Evolutionary conservation across 1,139 yeast genomes (phyloP).

Genomic region (Pichia sp.): DNA sequence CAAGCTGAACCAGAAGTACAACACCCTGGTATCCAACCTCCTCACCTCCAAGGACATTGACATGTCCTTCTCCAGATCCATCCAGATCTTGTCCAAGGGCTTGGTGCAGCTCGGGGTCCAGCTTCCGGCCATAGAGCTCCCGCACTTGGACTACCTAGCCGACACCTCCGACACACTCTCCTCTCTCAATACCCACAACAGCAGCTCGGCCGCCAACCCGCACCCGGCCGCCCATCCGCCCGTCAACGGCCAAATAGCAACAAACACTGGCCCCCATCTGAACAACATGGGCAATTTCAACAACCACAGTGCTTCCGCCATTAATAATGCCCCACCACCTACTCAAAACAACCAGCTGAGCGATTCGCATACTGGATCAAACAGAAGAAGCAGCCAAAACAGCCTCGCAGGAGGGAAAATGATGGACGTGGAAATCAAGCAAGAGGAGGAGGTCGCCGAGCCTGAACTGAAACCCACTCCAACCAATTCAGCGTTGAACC

Average conservation of each 20-base stretch:
- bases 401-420: neutral
- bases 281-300: conserved; percentile 3
- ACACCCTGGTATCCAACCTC: conserved; percentile 58
- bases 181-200: neutral
- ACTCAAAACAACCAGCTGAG: neutral
- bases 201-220: neutral
- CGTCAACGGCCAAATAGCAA: neutral
- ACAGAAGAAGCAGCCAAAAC: neutral
- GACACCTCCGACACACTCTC: neutral
- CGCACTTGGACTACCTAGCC: conserved; percentile 26
- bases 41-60: conserved; percentile 52
- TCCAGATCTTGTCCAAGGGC: conserved; percentile 46
- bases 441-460: neutral
- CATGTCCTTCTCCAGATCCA: conserved; percentile 52
- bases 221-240: neutral
- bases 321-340: neutral
- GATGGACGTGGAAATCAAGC: conserved; percentile 1
- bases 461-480: conserved; percentile 1
- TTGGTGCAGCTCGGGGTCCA: conserved; percentile 59
- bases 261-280: conserved; percentile 1
- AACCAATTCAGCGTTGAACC: conserved; percentile 4
- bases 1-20: conserved; percentile 42
- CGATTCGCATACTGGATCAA: neutral
- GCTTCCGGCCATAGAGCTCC: conserved; percentile 59
- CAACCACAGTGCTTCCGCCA: conserved; percentile 12